These are phyloP conservation scores for Auxenochlorella pyrenoidosa DNA, from an alignment of 139 green algal species.

Conservation along the genomic window DNA sequence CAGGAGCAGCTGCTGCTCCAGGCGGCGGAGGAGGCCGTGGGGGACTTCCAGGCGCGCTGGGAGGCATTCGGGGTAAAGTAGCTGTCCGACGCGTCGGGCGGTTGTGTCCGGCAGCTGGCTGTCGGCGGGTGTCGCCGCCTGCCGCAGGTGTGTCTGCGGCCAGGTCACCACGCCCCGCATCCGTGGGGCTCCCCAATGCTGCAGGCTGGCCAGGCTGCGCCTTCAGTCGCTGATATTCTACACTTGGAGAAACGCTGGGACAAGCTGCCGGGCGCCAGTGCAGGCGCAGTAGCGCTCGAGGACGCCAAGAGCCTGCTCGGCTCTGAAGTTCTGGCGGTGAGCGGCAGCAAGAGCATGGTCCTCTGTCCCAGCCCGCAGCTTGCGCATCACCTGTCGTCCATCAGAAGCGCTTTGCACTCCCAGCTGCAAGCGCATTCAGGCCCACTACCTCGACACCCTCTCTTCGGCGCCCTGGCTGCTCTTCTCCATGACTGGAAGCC, in stretches of 20 bases:
- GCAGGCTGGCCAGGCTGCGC: constrained; percentile 1
- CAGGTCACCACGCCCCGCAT: not conserved
- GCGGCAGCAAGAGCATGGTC: not conserved
- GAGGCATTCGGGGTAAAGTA: not conserved
- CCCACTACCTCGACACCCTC: not conserved
- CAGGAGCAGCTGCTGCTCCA: not conserved
- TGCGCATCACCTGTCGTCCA: not conserved
- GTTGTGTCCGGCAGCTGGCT: not conserved
- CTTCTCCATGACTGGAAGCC: not conserved
- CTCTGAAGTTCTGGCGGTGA: constrained; percentile 27
- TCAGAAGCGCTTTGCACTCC: not conserved
- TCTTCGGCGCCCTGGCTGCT: not conserved
- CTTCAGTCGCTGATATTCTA: constrained; percentile 15
- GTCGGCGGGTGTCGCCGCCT: constrained; percentile 1
- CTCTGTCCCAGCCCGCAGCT: not conserved
- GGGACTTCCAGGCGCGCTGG: constrained; percentile 12
- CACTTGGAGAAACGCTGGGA: constrained; percentile 33
- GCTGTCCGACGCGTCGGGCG: not conserved
- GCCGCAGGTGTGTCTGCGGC: not conserved
- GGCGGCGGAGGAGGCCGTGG: not conserved
- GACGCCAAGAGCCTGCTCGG: constrained; percentile 3
- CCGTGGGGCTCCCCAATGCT: too few relatives aligned
- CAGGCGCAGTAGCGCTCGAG: constrained; percentile 1
- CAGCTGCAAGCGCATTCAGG: too few relatives aligned
- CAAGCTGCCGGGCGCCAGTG: constrained; percentile 8